Evolutionary conservation across 257 asterid species (phyloP).

Genomic region (Plantago elongata): DNA sequence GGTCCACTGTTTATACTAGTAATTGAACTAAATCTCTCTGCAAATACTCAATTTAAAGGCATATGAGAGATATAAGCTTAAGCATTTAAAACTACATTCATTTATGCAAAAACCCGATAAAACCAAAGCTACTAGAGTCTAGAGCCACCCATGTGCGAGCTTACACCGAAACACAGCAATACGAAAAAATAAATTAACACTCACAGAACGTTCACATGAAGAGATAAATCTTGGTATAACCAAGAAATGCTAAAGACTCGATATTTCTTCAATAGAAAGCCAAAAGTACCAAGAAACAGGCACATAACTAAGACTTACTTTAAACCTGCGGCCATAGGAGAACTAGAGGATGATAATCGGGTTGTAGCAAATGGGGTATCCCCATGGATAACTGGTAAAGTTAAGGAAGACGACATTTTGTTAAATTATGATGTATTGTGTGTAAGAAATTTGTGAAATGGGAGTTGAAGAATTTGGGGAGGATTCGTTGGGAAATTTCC

Average conservation of each 20-base stretch:
- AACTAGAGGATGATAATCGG: slow-evolving; percentile 27
- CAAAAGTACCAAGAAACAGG: background rate
- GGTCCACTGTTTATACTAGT: background rate
- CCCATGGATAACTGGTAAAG: slow-evolving; percentile 33
- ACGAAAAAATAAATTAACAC: background rate
- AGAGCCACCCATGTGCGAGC: no score
- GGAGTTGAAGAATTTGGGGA: background rate
- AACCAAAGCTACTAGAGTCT: background rate
- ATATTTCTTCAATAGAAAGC: background rate
- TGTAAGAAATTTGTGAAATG: background rate
- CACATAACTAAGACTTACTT: slow-evolving; percentile 26
- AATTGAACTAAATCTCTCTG: background rate
- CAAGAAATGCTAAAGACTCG: background rate
- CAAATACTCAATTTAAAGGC: background rate
- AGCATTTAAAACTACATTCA: background rate
- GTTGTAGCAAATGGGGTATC: slow-evolving; percentile 25
- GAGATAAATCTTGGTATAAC: background rate
- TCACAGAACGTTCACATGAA: background rate
- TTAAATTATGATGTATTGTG: slow-evolving; percentile 3
- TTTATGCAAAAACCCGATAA: background rate
- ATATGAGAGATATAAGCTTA: background rate
- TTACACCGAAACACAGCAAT: background rate
- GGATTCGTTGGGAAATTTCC: slow-evolving; percentile 20
- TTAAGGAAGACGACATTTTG: slow-evolving; percentile 38
- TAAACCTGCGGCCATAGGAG: slow-evolving; percentile 32